Percentiles rank a stretch among this genome's conserved stretches.
Conservation (phyloP, 306 rosid genomes). For the Corylus americana region DNA sequence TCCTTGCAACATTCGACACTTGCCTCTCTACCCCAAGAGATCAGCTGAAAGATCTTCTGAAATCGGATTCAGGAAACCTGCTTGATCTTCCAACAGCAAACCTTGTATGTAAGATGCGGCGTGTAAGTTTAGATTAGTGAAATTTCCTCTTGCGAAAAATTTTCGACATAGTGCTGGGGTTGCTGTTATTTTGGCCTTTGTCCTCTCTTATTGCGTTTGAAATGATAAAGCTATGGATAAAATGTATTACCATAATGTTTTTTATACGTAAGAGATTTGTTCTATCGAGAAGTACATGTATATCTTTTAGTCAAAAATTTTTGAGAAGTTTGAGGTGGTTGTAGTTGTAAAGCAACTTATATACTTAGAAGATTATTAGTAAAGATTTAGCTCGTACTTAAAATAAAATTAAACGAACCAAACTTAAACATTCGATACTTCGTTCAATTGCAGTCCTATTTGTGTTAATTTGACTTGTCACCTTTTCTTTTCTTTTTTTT, state of each 20-base stretch:
- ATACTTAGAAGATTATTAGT: neutral
- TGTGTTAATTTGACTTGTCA: no score
- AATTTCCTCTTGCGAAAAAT: neutral
- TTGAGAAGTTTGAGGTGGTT: neutral
- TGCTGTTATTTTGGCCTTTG: constrained; percentile 1
- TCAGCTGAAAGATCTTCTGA: constrained; percentile 70
- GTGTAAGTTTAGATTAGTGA: constrained; percentile 48
- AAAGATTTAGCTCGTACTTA: neutral
- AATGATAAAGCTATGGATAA: neutral
- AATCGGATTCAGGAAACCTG: constrained; percentile 65
- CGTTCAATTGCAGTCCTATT: no score
- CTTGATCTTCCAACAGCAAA: constrained; percentile 88
- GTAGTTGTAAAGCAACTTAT: neutral
- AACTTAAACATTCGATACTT: no score
- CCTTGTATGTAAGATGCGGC: constrained; percentile 93
- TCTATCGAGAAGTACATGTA: neutral
- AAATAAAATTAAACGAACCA: no score
- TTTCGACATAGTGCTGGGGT: neutral
- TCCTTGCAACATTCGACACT: constrained; percentile 73
- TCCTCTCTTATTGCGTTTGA: neutral
- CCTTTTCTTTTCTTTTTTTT: no score
- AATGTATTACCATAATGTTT: neutral
- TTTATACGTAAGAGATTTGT: neutral
- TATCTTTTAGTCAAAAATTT: neutral
- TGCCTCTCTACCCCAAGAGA: constrained; percentile 80